A percentile compares a stretch with the other conserved stretches of the same genome.
Evolutionary conservation across 2,329 filamentous ascomycete genomes (phyloP).

Genomic region (Fusarium protoensiforme): DNA sequence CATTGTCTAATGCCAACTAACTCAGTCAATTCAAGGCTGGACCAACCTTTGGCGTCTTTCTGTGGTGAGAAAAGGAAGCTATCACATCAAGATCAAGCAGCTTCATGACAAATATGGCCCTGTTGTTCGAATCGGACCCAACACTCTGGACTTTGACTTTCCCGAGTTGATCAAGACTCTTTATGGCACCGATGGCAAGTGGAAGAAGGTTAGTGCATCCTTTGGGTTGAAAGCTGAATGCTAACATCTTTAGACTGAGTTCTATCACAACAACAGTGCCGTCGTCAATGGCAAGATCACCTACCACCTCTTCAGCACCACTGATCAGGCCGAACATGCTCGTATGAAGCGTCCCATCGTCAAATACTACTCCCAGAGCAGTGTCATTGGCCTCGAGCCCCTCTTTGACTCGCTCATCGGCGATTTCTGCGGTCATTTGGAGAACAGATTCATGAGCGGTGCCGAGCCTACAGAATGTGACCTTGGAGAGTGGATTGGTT

Average conservation of each 20-base stretch:
- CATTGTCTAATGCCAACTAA: background rate
- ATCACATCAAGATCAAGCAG: slow-evolving; percentile 44
- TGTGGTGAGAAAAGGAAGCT: slow-evolving; percentile 42
- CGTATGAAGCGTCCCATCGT: slow-evolving; percentile 40
- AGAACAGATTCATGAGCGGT: slow-evolving; percentile 24
- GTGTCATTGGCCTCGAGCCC: slow-evolving; percentile 37
- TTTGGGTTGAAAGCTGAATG: too few species aligned
- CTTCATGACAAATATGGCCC: slow-evolving; percentile 54
- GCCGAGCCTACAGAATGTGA: slow-evolving; percentile 7
- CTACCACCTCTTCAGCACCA: slow-evolving; percentile 39
- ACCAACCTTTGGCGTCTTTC: slow-evolving; percentile 52
- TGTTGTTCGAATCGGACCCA: slow-evolving; percentile 54
- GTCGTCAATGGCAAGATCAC: slow-evolving; percentile 40
- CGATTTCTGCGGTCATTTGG: slow-evolving; percentile 26
- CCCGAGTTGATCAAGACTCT: slow-evolving; percentile 51
- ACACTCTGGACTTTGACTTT: slow-evolving; percentile 50
- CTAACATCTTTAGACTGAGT: slow-evolving; percentile 14
- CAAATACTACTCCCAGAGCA: slow-evolving; percentile 43
- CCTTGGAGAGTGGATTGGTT: slow-evolving; percentile 26
- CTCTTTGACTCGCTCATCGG: slow-evolving; percentile 44
- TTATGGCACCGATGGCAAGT: slow-evolving; percentile 49
- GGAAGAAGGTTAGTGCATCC: slow-evolving; percentile 41
- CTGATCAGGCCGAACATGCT: slow-evolving; percentile 33
- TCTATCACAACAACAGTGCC: slow-evolving; percentile 39
- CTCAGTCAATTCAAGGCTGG: slow-evolving; percentile 27